A percentile compares a stretch with the other conserved stretches of the same genome.
phyloP scores from a whole-genome alignment of 176 grass and related monocot species.

The Hyparrhenia diplandra region DNA sequence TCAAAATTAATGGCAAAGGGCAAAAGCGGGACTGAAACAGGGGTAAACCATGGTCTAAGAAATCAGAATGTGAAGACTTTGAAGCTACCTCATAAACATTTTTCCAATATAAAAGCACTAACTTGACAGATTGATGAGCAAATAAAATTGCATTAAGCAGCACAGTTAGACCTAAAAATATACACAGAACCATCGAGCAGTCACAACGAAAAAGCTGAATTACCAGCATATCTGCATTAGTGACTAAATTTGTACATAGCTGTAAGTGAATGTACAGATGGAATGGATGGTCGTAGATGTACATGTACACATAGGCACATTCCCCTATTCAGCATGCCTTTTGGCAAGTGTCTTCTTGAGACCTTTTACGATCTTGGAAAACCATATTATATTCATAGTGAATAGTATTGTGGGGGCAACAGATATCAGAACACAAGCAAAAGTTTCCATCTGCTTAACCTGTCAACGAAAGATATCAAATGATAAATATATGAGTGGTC shows the following conservation, averaged over 20 bases:
- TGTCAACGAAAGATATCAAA: constrained; percentile 21
- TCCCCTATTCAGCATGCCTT: constrained; percentile 47
- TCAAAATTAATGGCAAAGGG: not conserved
- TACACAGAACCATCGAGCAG: not conserved
- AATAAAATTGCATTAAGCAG: not conserved
- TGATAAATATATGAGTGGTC: constrained; percentile 14
- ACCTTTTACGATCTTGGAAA: constrained; percentile 88
- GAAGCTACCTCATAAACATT: not conserved
- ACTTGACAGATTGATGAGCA: not conserved
- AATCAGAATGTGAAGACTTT: not conserved
- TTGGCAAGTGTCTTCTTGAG: constrained; percentile 85
- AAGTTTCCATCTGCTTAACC: constrained; percentile 70
- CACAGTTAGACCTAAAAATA: not conserved
- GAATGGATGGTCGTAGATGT: not conserved
- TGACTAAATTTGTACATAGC: constrained; percentile 17
- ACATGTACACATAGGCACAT: not conserved
- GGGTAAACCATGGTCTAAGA: not conserved
- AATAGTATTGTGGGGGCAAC: constrained; percentile 55
- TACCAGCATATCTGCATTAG: not conserved
- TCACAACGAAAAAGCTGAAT: constrained; percentile 15
- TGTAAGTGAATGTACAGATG: constrained; percentile 20
- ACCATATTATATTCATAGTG: constrained; percentile 86
- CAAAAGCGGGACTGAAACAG: not conserved
- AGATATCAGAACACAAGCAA: constrained; percentile 63
- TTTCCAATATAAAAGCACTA: not conserved